A percentile compares a stretch with the other conserved stretches of the same genome.
These are phyloP conservation scores for Apiospora arundinis DNA, from an alignment of 2,329 filamentous ascomycete genomes.

Conservation along the genomic window DNA sequence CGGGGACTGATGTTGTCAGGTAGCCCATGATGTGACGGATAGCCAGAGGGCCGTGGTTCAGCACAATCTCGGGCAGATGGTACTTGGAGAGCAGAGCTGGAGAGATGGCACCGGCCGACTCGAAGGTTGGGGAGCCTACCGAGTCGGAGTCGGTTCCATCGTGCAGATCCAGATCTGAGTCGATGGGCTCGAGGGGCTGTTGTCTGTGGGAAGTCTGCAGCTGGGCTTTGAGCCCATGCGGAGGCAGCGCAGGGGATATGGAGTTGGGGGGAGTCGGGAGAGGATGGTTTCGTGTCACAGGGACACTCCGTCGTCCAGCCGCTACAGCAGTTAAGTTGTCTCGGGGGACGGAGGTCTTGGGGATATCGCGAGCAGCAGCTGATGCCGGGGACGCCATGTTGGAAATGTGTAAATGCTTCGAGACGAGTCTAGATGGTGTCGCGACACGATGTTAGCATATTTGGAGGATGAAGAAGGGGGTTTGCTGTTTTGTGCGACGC, in stretches of 20 bases:
- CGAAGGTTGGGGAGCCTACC: constrained; percentile 58
- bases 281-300: constrained; percentile 67
- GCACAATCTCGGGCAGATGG: constrained; percentile 87
- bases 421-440: constrained; percentile 46
- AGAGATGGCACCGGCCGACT: constrained; percentile 84
- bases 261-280: constrained; percentile 94
- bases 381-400: constrained; percentile 68
- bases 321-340: constrained; percentile 78
- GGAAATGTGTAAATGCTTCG: constrained; percentile 55
- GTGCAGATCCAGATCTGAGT: constrained; percentile 87
- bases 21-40: constrained; percentile 97
- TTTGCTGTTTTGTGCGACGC: constrained; percentile 29
- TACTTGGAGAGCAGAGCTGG: constrained; percentile 84
- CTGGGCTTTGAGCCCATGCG: constrained; percentile 78
- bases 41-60: constrained; percentile 87
- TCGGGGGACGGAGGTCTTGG: constrained; percentile 64
- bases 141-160: constrained; percentile 62
- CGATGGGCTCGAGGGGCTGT: constrained; percentile 66
- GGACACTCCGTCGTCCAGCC: constrained; percentile 63
- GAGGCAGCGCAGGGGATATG: constrained; percentile 85
- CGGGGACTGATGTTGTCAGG: constrained; percentile 89
- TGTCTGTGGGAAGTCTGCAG: constrained; percentile 55
- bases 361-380: constrained; percentile 71
- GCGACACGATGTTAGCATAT: constrained; percentile 41
- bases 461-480: constrained; percentile 17